Percentiles rank a stretch among this genome's conserved stretches.
These are phyloP conservation scores for Oryza glumipatula DNA, from an alignment of 176 grass and related monocot genomes.

Conservation along the genomic window DNA sequence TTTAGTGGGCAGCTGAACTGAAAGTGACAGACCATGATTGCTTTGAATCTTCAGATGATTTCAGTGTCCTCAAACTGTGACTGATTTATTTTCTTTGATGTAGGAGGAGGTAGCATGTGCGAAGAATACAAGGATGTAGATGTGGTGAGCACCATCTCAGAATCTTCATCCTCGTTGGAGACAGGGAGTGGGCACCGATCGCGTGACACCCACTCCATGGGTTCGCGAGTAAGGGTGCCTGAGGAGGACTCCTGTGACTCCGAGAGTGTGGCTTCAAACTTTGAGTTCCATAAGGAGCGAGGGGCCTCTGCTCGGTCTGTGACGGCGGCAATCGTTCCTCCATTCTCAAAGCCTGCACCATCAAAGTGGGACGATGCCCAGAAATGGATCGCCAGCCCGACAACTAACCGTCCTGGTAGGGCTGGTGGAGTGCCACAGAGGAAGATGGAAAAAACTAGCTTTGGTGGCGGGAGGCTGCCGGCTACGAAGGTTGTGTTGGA, in stretches of 20 bases:
- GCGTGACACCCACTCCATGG: conserved; percentile 44
- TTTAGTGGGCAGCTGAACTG: conserved; percentile 22
- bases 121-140: conserved; percentile 95
- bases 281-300: conserved; percentile 90
- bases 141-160: conserved; percentile 68
- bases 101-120: conserved; percentile 46
- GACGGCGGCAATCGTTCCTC: conserved; percentile 44
- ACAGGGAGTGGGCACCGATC: conserved; percentile 40
- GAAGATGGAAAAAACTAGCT: conserved; percentile 59
- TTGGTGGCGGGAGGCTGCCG: conserved; percentile 48
- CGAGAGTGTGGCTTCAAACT: conserved; percentile 73
- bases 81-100: conserved; percentile 14
- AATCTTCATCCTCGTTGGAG: conserved; percentile 60
- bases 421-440: conserved; percentile 36
- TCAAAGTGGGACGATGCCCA: conserved; percentile 99
- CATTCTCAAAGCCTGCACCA: conserved; percentile 77
- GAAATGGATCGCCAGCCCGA: conserved; percentile 97
- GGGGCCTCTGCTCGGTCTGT: conserved; percentile 21
- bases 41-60: background rate
- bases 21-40: background rate
- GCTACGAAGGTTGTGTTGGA: conserved; percentile 82
- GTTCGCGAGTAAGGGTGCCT: conserved; percentile 51
- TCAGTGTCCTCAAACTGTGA: background rate
- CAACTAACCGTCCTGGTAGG: conserved; percentile 46
- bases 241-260: conserved; percentile 87